Percentiles rank a stretch among this genome's conserved stretches.
These are phyloP conservation scores for Aristolochia contorta DNA, from an alignment of 164 flowering plant genomes.

Conservation along the genomic window DNA sequence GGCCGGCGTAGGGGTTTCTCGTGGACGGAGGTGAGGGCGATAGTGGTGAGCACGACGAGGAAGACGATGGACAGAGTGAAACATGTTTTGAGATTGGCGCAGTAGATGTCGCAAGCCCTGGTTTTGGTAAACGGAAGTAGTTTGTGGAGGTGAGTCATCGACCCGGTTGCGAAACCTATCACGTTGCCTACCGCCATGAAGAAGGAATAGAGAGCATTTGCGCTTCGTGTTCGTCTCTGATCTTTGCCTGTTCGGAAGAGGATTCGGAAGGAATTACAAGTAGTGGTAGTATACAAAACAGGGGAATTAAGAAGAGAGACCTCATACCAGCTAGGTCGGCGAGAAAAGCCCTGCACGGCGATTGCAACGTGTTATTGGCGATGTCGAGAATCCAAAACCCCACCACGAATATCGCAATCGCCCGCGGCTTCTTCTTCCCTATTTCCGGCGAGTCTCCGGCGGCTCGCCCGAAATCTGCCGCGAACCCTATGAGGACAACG, in stretches of 20 bases:
- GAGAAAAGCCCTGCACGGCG: slow-evolving; percentile 93
- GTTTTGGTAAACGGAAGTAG: slow-evolving; percentile 55
- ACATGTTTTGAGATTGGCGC: slow-evolving; percentile 70
- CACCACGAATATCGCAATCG: slow-evolving; percentile 55
- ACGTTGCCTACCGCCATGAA: slow-evolving; percentile 87
- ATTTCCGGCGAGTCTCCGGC: slow-evolving; percentile 41
- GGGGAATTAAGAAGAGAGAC: neutral
- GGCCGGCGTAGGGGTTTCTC: slow-evolving; percentile 16
- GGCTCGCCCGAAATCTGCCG: slow-evolving; percentile 76
- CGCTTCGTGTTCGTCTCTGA: slow-evolving; percentile 24
- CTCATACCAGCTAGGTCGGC: slow-evolving; percentile 79
- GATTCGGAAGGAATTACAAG: too few species aligned
- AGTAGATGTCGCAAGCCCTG: slow-evolving; percentile 55
- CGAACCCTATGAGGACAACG: slow-evolving; percentile 53
- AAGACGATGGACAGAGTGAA: slow-evolving; percentile 51
- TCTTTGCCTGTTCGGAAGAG: slow-evolving; percentile 4
- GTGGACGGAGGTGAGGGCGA: slow-evolving; percentile 28
- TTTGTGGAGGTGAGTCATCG: slow-evolving; percentile 33
- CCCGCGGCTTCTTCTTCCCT: slow-evolving; percentile 32
- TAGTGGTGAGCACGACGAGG: slow-evolving; percentile 25
- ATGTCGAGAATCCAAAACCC: slow-evolving; percentile 97
- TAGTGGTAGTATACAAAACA: too few species aligned
- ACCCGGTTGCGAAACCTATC: slow-evolving; percentile 66
- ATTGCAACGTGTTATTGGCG: slow-evolving; percentile 86
- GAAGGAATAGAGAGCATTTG: slow-evolving; percentile 49